Evolutionary conservation across 2,329 filamentous ascomycete genomes (phyloP).

Genomic region (Trichoderma afroharzianum): DNA sequence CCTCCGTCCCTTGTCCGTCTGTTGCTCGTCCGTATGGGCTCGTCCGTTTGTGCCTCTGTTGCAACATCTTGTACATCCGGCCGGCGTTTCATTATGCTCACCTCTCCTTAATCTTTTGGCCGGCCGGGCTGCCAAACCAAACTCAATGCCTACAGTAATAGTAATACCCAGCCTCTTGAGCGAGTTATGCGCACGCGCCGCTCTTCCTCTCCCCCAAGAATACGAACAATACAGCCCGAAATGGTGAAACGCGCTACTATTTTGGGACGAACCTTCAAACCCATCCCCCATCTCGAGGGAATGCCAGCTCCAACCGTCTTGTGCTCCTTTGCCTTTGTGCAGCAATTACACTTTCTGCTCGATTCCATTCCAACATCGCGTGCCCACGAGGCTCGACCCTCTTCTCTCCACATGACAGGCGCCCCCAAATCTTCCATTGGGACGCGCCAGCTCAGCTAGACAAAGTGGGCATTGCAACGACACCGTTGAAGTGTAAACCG

Average conservation of each 20-base stretch:
- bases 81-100: neutral
- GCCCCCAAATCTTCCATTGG: neutral
- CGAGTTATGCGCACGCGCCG: conserved; percentile 3
- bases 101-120: neutral
- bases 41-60: no score
- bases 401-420: neutral
- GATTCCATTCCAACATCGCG: neutral
- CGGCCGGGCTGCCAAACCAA: neutral
- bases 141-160: neutral
- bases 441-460: neutral
- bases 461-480: neutral
- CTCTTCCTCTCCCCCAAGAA: neutral
- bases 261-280: neutral
- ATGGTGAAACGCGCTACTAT: conserved; percentile 14
- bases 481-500: neutral
- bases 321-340: neutral
- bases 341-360: neutral
- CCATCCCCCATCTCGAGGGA: neutral
- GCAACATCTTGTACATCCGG: no score
- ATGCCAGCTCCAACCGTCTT: neutral
- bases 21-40: no score
- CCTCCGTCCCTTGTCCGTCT: neutral
- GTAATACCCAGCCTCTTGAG: neutral
- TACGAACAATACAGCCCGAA: neutral
- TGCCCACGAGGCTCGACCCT: neutral